phyloP scores from a whole-genome alignment of 345 rosid species.

The Eutrema japonicum region DNA sequence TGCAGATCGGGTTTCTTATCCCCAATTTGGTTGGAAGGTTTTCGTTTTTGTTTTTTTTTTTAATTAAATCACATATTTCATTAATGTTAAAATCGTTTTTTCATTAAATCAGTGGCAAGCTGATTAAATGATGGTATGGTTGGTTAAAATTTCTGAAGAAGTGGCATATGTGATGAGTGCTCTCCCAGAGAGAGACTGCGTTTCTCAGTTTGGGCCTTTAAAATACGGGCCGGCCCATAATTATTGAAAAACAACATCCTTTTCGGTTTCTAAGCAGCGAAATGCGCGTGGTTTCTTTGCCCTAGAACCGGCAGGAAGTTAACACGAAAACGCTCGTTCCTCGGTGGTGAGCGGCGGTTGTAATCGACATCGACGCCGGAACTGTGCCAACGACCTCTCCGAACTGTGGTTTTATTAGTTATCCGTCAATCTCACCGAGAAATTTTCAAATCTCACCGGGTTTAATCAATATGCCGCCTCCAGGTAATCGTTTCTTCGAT shows the following conservation, averaged over 20 bases:
- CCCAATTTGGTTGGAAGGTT: no score
- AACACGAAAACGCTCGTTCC: conserved; percentile 43
- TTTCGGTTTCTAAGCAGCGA: conserved; percentile 43
- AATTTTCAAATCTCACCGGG: background rate
- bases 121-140: no score
- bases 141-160: no score
- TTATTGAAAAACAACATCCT: conserved; percentile 32
- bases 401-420: background rate
- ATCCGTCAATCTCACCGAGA: background rate
- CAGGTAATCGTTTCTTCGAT: conserved; percentile 35
- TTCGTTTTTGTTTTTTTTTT: no score
- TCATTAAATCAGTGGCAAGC: no score
- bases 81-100: no score
- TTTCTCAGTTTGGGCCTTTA: conserved; percentile 15
- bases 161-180: no score
- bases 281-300: conserved; percentile 53
- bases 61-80: no score
- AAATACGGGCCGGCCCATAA: conserved; percentile 28
- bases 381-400: background rate
- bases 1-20: no score
- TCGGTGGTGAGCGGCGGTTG: conserved; percentile 44
- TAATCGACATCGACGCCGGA: conserved; percentile 41
- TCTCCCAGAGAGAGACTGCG: background rate
- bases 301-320: conserved; percentile 55
- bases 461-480: conserved; percentile 38